Conservation (phyloP, 768 basidiomycete species). For the Boletellus ananiceps region DNA sequence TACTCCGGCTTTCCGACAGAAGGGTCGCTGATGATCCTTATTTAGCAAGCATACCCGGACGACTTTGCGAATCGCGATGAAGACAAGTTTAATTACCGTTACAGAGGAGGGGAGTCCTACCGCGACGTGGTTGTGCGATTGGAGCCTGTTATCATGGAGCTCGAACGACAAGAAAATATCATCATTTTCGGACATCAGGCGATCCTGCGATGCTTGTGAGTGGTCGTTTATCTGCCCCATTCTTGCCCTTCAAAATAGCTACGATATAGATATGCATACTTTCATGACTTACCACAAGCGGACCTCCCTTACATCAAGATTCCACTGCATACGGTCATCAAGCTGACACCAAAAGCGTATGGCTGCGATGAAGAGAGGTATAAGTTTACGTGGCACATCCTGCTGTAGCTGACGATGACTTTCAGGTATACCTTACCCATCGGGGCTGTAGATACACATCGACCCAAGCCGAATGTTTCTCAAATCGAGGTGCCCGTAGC, state of each 20-base stretch:
- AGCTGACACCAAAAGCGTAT: conserved; percentile 96
- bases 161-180: conserved; percentile 97
- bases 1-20: not conserved
- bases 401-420: not conserved
- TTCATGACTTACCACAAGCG: conserved; percentile 85
- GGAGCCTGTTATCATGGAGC: conserved; percentile 98
- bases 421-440: conserved; percentile 84
- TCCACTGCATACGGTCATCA: conserved; percentile 95
- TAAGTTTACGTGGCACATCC: conserved; percentile 3
- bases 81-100: conserved; percentile 99
- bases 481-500: conserved; percentile 18
- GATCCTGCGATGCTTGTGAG: conserved; percentile 74
- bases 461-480: conserved; percentile 45
- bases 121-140: conserved; percentile 93
- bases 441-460: conserved; percentile 90
- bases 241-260: not conserved
- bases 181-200: conserved; percentile 96
- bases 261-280: conserved; percentile 83
- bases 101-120: conserved; percentile 95
- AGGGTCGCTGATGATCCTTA: not conserved
- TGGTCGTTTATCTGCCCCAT: not conserved
- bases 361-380: conserved; percentile 97
- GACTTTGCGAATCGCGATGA: conserved; percentile 98
- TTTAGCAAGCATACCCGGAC: conserved; percentile 88
- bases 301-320: conserved; percentile 98